Base-by-base conservation (phyloP, 2,329 filamentous ascomycete species). In the Penicillium sp. region DNA sequence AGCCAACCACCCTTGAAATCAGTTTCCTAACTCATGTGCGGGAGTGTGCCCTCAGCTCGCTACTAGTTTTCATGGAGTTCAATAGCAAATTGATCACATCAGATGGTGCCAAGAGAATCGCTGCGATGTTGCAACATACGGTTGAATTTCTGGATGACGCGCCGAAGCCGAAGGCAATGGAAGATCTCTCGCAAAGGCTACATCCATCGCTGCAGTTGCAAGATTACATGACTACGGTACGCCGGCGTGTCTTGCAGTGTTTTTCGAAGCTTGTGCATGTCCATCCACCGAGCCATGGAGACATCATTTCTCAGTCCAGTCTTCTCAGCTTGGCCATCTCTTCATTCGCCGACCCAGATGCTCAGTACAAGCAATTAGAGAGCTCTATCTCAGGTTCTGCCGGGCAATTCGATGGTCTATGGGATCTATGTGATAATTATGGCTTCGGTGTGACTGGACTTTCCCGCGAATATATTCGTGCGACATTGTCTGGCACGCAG, bases 11-110 rank as follows among this genome's bases (percentile, higher is more conserved):
- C 47, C 79, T 97, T 7, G 95, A 99, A 70, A 86, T 93, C 3
- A 96, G 91, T 35, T 99, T 97, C 67, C 79, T 99, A 14, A 89
- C 92, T 0, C 94, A 99, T 71, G 93, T 99, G 16, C 83, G 94
- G 65, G 94, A 99, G 74, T 97, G 93, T 70, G 92, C 94, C 7
- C 78, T 99, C 11, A 90, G 92, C 3, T 95, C 91, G 0, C 90
- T 99, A 56, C 79, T 96, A 52, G 90, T 91, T 0, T 99, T 99
- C 69, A 79, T 99, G 44, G 88, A 96, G 67, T 97, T 91, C 76
- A 99, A 99, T 68, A 90, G 88, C 71, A 87, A 91, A 45, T 80
- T 99, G 27, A 79, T 99, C 62, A 99, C 94, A 0, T 86, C 93
- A 2, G 94, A 99, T 75, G 91, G 97, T 10, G 95, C 92, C 4